Conservation (phyloP, 2,329 filamentous ascomycete genomes). For the Cladosporium sp. region DNA sequence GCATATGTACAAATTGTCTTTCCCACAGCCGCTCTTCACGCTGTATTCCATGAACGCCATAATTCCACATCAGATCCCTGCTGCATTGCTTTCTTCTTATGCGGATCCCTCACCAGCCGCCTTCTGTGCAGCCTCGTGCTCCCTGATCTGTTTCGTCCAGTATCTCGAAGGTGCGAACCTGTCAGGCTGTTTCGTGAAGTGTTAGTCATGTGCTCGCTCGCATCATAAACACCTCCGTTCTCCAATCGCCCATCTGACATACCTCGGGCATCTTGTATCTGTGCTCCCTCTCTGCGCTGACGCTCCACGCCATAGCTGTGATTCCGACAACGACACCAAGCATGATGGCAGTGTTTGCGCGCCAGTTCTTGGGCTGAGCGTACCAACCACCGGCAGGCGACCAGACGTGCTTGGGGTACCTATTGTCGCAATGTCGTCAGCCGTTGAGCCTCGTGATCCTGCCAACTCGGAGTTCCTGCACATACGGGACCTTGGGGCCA, state of each 20-base stretch:
- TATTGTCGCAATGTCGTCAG: slow-evolving; percentile 18
- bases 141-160: slow-evolving; percentile 68
- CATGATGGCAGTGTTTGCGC: slow-evolving; percentile 78
- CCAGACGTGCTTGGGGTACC: slow-evolving; percentile 72
- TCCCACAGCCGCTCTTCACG: slow-evolving; percentile 9
- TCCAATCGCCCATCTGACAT: neutral
- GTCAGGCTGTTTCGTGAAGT: slow-evolving; percentile 43
- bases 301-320: slow-evolving; percentile 62
- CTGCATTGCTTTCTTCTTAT: neutral
- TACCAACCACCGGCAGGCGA: slow-evolving; percentile 98
- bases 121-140: slow-evolving; percentile 57
- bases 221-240: neutral
- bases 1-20: slow-evolving; percentile 12
- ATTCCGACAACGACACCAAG: slow-evolving; percentile 65
- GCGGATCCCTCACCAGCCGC: slow-evolving; percentile 16
- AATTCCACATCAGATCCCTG: neutral
- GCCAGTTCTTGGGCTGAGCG: slow-evolving; percentile 91
- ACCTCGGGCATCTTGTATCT: slow-evolving; percentile 69
- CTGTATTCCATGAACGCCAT: slow-evolving; percentile 10
- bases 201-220: slow-evolving; percentile 13
- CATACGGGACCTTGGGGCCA: slow-evolving; percentile 72
- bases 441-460: slow-evolving; percentile 14
- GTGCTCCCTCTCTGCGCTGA: slow-evolving; percentile 67
- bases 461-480: slow-evolving; percentile 8
- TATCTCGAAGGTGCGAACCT: slow-evolving; percentile 81